Evolutionary conservation across 83 land plant genomes (phyloP), one percentile per base, ranked within the genome.

Genomic region (Larix sibirica): DNA sequence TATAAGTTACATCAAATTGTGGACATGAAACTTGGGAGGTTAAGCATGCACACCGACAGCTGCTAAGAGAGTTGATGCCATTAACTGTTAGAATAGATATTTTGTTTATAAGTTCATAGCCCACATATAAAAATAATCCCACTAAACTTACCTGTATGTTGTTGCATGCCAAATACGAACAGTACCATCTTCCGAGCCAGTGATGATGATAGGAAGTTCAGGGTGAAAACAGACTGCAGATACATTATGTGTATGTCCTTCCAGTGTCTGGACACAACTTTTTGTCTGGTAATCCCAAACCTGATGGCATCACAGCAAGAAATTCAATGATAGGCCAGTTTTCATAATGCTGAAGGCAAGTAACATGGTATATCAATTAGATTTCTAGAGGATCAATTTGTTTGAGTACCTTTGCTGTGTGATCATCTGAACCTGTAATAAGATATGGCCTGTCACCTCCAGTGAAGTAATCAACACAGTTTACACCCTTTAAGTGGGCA

Each of bases 171-270:
- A 96, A 60, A 96, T 94, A 6, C 98, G 96, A 80, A 96, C 95
- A 3, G 98, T 96, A 36, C 98, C 98, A 91, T 96, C 99, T 86
- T 97, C 99, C 74, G 99, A 97, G 66, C 99, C 99, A 38, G 99
- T 97, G 18, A 97, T 85, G 81, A 97, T 96, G 24, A 97, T 97
- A 31, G 99, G 99, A 70, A 97, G 97, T 68, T 97, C 98, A 23
- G 99, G 99, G 83, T 97, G 98, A 73, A 97, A 97, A 78, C 95
- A 94, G 1, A 96, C 98, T 62, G 99, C 96, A 77, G 99, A 94
- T 23, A 97, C 97, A 89, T 97, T 97, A 84, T 97, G 99, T 69
- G 98, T 97, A 44, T 97, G 99, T 20, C 99, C 99, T 85, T 97
- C 99, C 56, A 97, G 89, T 8, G 98, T 97, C 85, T 97, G 98